Evolutionary conservation across 495 filamentous ascomycete genomes (phyloP), one percentile per base, ranked within the genome.

Genomic region (Lasiosphaeria ovina): DNA sequence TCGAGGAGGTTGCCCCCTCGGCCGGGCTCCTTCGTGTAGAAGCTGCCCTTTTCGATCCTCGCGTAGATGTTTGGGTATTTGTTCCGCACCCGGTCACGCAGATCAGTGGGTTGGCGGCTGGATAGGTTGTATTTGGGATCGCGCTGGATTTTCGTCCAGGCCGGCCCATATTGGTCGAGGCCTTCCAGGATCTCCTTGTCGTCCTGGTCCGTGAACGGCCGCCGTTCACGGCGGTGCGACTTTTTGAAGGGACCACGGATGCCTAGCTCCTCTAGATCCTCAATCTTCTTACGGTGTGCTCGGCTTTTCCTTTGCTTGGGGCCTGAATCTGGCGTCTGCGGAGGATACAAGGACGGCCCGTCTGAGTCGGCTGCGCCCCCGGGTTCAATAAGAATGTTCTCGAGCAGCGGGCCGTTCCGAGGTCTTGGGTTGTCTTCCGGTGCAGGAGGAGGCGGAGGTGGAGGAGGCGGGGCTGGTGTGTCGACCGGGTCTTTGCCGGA

Each of bases 11-110:
- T 72, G 63, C 60, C 49, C 9, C 54, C 52, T 54, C 67, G 64
- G 24, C 62, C 58, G 10, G 65, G 59, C 35, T 75, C 64, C 55
- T 72, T 74, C 53, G 74, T 71, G 57, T 85, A 76, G 34, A 75
- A 68, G 14, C 70, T 68, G 16, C 79, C 81, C 67, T 89, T 94
- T 51, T 87, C 82, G 33, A 79, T 79, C 51, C 67, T 59, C 17
- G 69, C 64, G 61, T 79, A 81, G 48, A 77, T 74, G 42, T 89
- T 84, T 6, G 91, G 90, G 62, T 87, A 92, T 55, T 87, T 88
- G 60, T 89, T 92, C 17, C 92, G 82, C 55, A 95, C 88, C 6
- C 91, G 81, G 72, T 97, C 92, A 52, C 92, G 79, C 11, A 97
- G 75, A 67, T 97, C 91, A 5, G 89, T 92, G 3, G 90, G 84